Percentiles rank a stretch among this genome's conserved stretches.
phyloP scores from a whole-genome alignment of 1,139 yeast species.

The Candida freyschussii region DNA sequence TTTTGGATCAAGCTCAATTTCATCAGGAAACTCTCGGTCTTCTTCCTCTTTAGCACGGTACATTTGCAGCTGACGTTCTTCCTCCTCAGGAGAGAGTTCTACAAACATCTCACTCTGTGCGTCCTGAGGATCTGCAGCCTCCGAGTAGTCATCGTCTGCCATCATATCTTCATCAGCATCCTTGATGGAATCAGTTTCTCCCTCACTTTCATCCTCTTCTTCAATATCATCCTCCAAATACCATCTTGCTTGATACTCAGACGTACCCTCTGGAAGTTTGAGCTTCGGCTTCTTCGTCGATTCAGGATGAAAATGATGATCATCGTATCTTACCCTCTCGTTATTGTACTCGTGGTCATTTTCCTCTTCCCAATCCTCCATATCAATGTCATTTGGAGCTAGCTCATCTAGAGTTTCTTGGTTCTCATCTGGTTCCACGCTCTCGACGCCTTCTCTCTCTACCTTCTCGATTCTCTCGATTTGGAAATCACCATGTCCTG shows the following conservation, averaged over 20 bases:
- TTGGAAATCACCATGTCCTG: conserved; percentile 88
- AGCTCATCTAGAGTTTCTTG: conserved; percentile 67
- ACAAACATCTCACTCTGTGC: conserved; percentile 57
- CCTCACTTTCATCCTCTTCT: conserved; percentile 38
- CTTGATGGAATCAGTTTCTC: conserved; percentile 31
- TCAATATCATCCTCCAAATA: conserved; percentile 63
- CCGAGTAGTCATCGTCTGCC: conserved; percentile 30
- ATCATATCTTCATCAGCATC: conserved; percentile 34
- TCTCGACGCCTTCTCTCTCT: conserved; percentile 22
- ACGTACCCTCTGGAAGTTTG: conserved; percentile 79
- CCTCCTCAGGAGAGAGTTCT: conserved; percentile 79
- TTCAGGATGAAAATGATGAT: conserved; percentile 17
- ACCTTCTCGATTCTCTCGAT: conserved; percentile 60
- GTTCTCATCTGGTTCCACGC: conserved; percentile 40
- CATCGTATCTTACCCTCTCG: conserved; percentile 62
- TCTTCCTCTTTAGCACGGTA: conserved; percentile 71
- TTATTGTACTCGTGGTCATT: conserved; percentile 40
- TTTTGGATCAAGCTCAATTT: conserved; percentile 73
- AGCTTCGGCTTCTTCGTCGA: conserved; percentile 35
- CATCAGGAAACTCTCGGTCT: conserved; percentile 94
- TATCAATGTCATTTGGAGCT: conserved; percentile 53
- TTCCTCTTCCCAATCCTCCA: conserved; percentile 45
- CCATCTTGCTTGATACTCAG: conserved; percentile 95
- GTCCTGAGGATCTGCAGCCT: conserved; percentile 41
- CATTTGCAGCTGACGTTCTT: conserved; percentile 65